Conservation (phyloP, 768 basidiomycete genomes). For the Lactarius vividus region DNA sequence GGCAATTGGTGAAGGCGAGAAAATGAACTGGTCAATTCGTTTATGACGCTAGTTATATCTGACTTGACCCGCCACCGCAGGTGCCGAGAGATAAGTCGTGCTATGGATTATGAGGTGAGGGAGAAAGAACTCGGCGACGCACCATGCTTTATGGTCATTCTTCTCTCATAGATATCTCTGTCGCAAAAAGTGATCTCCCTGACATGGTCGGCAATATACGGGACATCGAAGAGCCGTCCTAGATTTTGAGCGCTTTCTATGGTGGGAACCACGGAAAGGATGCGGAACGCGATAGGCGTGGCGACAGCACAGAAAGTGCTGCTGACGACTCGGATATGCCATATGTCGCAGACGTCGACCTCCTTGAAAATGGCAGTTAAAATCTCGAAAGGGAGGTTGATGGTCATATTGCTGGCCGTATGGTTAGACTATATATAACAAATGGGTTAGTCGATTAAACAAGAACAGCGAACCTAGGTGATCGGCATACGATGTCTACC, state of each 20-base stretch:
- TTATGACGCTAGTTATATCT: background rate
- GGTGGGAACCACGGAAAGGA: background rate
- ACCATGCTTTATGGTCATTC: background rate
- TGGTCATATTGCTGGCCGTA: background rate
- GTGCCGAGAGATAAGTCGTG: background rate
- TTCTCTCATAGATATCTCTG: background rate
- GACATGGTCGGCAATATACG: background rate
- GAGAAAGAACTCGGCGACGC: background rate
- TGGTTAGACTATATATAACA: too few species aligned
- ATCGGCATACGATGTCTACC: too few species aligned
- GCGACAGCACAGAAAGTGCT: background rate
- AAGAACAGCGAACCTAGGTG: too few species aligned
- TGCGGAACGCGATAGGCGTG: slow-evolving; percentile 3
- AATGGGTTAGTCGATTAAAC: background rate
- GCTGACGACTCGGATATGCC: background rate
- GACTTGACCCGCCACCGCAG: background rate
- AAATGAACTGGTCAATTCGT: background rate
- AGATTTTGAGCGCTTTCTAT: background rate
- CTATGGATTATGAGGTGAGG: background rate
- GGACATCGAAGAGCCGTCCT: background rate
- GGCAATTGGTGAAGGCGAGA: background rate
- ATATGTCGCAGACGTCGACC: background rate
- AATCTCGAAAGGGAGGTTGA: background rate
- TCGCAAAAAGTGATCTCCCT: background rate
- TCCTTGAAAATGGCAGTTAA: background rate